phyloP scores from a whole-genome alignment of 257 asterid species.

The Nicotiana tabacum region DNA sequence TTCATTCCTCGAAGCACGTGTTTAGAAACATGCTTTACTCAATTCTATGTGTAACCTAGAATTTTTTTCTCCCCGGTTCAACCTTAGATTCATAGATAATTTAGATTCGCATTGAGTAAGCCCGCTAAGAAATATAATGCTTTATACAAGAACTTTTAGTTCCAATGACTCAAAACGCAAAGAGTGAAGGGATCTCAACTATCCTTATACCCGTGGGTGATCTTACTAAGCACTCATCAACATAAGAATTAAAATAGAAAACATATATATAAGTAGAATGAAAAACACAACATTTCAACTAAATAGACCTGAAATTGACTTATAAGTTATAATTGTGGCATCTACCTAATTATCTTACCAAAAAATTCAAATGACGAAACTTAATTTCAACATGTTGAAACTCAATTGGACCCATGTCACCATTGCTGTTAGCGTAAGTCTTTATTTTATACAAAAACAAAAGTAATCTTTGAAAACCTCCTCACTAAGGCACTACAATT shows the following conservation, averaged over 20 bases:
- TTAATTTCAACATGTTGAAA: slow-evolving; percentile 3
- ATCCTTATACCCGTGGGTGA: too few species aligned
- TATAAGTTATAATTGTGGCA: not conserved
- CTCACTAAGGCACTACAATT: not conserved
- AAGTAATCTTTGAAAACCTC: not conserved
- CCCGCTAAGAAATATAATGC: too few species aligned
- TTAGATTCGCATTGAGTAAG: too few species aligned
- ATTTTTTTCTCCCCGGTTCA: too few species aligned
- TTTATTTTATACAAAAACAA: not conserved
- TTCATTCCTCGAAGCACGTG: too few species aligned
- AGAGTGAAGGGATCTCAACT: too few species aligned
- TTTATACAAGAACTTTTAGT: too few species aligned
- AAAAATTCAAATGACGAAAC: not conserved
- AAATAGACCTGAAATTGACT: not conserved
- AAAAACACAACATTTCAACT: not conserved
- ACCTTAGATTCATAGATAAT: too few species aligned
- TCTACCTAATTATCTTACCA: not conserved
- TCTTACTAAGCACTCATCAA: too few species aligned
- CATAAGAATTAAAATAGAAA: not conserved
- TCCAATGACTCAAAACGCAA: too few species aligned
- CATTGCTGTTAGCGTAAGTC: not conserved
- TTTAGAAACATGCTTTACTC: too few species aligned
- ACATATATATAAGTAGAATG: not conserved
- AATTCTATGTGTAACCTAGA: too few species aligned
- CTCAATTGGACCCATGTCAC: not conserved